Percentiles rank a stretch among this genome's conserved stretches.
phyloP scores from a whole-genome alignment of 1,284 basidiomycete genomes.

The Ceratobasidium sp. region DNA sequence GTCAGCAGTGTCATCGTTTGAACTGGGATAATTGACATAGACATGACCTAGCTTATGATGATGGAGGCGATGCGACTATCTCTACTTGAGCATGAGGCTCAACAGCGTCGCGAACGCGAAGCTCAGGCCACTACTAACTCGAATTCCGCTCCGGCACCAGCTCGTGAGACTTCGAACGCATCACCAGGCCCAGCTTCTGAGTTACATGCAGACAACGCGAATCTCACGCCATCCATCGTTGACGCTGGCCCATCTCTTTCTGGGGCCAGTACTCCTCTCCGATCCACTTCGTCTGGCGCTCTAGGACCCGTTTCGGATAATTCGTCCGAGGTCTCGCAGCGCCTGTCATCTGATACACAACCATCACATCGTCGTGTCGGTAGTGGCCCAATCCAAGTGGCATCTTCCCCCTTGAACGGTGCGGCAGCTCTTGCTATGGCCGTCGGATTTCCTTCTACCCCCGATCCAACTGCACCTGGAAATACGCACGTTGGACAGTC shows the following conservation, averaged over 20 bases:
- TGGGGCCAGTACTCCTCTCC: slow-evolving; percentile 18
- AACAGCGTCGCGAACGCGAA: slow-evolving; percentile 32
- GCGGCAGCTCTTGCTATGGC: slow-evolving; percentile 40
- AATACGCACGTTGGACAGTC: slow-evolving; percentile 6
- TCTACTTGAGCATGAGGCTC: slow-evolving; percentile 78
- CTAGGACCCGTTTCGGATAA: slow-evolving; percentile 3
- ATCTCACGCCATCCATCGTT: not conserved
- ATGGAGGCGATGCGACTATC: slow-evolving; percentile 99
- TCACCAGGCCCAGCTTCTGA: slow-evolving; percentile 33
- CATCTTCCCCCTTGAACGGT: slow-evolving; percentile 37
- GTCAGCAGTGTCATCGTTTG: slow-evolving; percentile 20
- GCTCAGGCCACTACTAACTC: slow-evolving; percentile 19
- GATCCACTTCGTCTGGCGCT: not conserved
- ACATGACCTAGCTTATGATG: slow-evolving; percentile 79
- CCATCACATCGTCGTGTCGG: slow-evolving; percentile 27
- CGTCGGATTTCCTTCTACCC: slow-evolving; percentile 39
- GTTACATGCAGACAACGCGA: slow-evolving; percentile 2
- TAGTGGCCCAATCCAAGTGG: slow-evolving; percentile 26
- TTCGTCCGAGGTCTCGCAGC: slow-evolving; percentile 19
- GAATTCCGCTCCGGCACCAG: not conserved
- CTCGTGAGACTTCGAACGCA: slow-evolving; percentile 21
- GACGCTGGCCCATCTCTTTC: slow-evolving; percentile 7
- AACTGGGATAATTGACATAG: slow-evolving; percentile 19
- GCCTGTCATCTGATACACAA: slow-evolving; percentile 14
- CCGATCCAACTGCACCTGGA: slow-evolving; percentile 38